Percentiles rank a stretch among this genome's conserved stretches.
Conservation (phyloP, 352 stramenopile species). For the Phytophthora sp. region DNA sequence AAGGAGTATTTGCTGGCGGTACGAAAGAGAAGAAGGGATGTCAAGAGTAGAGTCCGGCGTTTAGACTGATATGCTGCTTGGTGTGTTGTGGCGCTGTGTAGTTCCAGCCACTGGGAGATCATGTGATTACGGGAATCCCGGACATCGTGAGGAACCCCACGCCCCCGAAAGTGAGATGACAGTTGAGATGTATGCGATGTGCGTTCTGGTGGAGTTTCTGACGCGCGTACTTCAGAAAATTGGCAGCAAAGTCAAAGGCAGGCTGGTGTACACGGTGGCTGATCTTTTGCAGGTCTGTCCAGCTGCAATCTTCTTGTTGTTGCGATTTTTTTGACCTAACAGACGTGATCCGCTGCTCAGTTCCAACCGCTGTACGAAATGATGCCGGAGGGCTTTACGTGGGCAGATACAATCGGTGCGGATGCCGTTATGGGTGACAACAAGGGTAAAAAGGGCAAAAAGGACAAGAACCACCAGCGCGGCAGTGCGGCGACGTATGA, state of each 20-base stretch:
- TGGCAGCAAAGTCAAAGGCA: constrained; percentile 51
- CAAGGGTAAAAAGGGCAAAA: constrained; percentile 55
- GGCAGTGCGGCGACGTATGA: constrained; percentile 66
- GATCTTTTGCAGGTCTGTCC: constrained; percentile 62
- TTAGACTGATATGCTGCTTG: constrained; percentile 2
- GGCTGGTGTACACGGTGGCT: constrained; percentile 63
- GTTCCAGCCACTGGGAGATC: constrained; percentile 66
- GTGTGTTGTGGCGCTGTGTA: constrained; percentile 16
- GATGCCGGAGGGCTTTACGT: constrained; percentile 70
- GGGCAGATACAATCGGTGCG: constrained; percentile 64
- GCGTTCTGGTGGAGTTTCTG: constrained; percentile 7
- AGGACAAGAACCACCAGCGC: constrained; percentile 52
- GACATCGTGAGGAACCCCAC: constrained; percentile 54
- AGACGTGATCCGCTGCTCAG: constrained; percentile 24
- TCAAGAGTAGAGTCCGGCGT: neutral
- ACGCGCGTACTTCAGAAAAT: too few species aligned
- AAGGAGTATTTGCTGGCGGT: constrained; percentile 68
- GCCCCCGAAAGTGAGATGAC: constrained; percentile 46
- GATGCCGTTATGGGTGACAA: constrained; percentile 55
- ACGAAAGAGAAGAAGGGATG: neutral
- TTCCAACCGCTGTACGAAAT: constrained; percentile 76
- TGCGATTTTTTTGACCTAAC: neutral
- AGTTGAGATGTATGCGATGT: too few species aligned
- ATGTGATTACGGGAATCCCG: constrained; percentile 42
- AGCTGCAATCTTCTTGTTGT: neutral